phyloP scores from a whole-genome alignment of 495 filamentous ascomycete genomes.

The Evernia prunastri region DNA sequence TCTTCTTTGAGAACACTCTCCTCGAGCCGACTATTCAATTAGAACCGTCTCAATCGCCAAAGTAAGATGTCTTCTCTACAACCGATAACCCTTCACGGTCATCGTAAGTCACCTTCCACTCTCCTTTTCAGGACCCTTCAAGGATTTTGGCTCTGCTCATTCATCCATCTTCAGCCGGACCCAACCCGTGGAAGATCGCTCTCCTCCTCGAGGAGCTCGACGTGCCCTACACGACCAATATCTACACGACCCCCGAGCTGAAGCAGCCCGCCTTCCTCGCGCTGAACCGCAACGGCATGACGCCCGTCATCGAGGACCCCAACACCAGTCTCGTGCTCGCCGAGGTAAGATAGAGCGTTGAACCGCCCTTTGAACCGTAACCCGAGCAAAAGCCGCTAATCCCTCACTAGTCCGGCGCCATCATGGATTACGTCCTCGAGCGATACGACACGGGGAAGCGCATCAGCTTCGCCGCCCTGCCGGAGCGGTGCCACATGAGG shows the following conservation, averaged over 20 bases:
- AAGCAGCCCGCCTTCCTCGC: slow-evolving; percentile 44
- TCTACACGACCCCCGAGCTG: slow-evolving; percentile 37
- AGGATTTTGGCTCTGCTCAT: neutral
- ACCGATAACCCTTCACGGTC: slow-evolving; percentile 10
- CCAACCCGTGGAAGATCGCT: slow-evolving; percentile 46
- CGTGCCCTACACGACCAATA: slow-evolving; percentile 30
- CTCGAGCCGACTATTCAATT: neutral
- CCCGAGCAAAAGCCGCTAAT: slow-evolving; percentile 24
- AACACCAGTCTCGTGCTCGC: slow-evolving; percentile 42
- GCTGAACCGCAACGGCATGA: slow-evolving; percentile 59
- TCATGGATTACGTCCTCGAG: slow-evolving; percentile 54
- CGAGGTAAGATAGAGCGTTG: slow-evolving; percentile 11
- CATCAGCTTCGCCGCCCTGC: slow-evolving; percentile 31
- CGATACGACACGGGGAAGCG: slow-evolving; percentile 48
- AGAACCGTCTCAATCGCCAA: neutral
- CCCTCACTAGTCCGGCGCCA: slow-evolving; percentile 56
- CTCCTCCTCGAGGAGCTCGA: slow-evolving; percentile 42
- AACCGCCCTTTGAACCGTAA: too few relatives aligned
- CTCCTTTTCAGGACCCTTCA: too few relatives aligned
- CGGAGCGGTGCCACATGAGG: slow-evolving; percentile 32
- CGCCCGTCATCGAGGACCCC: slow-evolving; percentile 51
- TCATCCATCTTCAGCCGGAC: slow-evolving; percentile 27
- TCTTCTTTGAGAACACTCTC: neutral
- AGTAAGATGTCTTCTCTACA: slow-evolving; percentile 6
- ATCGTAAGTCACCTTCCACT: neutral